A percentile compares a stretch with the other conserved stretches of the same genome.
Evolutionary conservation across 129 eudicot genomes (phyloP).

Genomic region (Saposhnikovia divaricata): DNA sequence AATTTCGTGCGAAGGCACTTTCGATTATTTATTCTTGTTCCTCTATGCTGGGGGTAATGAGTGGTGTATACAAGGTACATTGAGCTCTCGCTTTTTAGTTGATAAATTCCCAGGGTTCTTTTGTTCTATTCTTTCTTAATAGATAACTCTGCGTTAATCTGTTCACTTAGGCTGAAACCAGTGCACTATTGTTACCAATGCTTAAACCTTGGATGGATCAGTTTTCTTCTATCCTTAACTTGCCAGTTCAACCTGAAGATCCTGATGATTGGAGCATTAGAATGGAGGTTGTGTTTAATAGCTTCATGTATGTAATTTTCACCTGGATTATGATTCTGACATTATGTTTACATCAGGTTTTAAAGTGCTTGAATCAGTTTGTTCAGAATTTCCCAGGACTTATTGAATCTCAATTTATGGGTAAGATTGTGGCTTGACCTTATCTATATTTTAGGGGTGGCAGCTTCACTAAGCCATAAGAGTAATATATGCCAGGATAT

Average conservation of each 20-base stretch:
- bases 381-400: conserved; percentile 70
- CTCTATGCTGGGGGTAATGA: conserved; percentile 81
- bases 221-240: conserved; percentile 53
- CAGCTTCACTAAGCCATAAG: not conserved
- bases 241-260: conserved; percentile 83
- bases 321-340: conserved; percentile 7
- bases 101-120: not conserved
- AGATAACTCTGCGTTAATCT: conserved; percentile 10
- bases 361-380: conserved; percentile 89
- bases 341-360: conserved; percentile 45
- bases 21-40: conserved; percentile 69
- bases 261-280: conserved; percentile 98
- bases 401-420: conserved; percentile 62
- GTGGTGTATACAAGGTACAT: conserved; percentile 89
- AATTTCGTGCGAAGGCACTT: conserved; percentile 68
- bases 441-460: not conserved
- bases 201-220: conserved; percentile 80
- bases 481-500: too few relatives aligned
- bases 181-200: conserved; percentile 63
- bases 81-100: not conserved
- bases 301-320: conserved; percentile 6
- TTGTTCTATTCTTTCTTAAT: conserved; percentile 3
- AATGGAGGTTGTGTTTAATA: conserved; percentile 65
- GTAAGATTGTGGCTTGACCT: conserved; percentile 24
- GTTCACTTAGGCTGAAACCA: conserved; percentile 58